Conservation (phyloP, 2,329 filamentous ascomycete genomes). For the Colletotrichum higginsianum region DNA sequence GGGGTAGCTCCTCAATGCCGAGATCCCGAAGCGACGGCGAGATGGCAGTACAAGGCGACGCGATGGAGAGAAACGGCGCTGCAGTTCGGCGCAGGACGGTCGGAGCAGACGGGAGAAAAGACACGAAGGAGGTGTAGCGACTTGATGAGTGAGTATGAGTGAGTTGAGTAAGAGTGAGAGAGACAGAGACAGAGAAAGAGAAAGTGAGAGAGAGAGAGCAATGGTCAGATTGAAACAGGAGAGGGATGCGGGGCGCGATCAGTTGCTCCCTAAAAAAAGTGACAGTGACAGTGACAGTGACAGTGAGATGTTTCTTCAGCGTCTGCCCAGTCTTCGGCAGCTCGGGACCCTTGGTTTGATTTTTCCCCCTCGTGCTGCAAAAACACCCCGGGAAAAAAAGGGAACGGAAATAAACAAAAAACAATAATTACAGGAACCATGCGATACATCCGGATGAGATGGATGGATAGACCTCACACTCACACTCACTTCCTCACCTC, state of each 20-base stretch:
- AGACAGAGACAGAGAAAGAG: background rate
- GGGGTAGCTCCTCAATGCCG: slow-evolving; percentile 24
- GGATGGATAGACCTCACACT: background rate
- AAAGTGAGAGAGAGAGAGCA: background rate
- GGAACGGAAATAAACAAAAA: too few relatives aligned
- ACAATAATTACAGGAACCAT: background rate
- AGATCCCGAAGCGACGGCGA: slow-evolving; percentile 26
- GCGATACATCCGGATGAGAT: too few relatives aligned
- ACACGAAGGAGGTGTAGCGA: background rate
- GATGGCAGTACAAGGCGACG: slow-evolving; percentile 6
- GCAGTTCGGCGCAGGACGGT: background rate
- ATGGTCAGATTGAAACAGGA: slow-evolving; percentile 13
- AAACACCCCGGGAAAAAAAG: background rate
- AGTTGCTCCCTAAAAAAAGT: background rate
- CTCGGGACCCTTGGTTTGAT: slow-evolving; percentile 20
- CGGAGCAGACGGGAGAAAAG: background rate
- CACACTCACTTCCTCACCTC: background rate
- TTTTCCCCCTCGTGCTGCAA: background rate
- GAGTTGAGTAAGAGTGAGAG: background rate
- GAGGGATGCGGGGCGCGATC: background rate
- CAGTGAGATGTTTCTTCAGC: slow-evolving; percentile 10
- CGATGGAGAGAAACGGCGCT: background rate
- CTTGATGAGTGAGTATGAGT: too few relatives aligned
- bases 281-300: background rate
- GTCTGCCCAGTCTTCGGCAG: slow-evolving; percentile 17